Evolutionary conservation across 352 stramenopile genomes (phyloP).

Genomic region (Thraustotheca clavata): DNA sequence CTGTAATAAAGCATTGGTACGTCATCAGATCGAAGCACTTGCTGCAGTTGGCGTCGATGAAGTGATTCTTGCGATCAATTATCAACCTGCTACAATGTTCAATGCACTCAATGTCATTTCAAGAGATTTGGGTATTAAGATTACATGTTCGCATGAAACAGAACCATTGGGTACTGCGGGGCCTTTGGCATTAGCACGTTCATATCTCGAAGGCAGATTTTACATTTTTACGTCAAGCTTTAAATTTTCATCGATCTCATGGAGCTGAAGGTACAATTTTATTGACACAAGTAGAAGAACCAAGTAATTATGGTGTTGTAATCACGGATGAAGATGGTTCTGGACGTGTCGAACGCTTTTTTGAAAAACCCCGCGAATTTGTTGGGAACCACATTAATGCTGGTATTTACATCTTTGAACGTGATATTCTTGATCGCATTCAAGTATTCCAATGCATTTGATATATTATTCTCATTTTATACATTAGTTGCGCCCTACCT

Average conservation of each 20-base stretch:
- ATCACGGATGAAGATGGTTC: constrained; percentile 54
- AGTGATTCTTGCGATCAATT: constrained; percentile 86
- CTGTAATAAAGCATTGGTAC: constrained; percentile 86
- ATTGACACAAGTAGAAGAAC: constrained; percentile 78
- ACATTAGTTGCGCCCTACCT: constrained; percentile 63
- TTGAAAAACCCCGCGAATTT: constrained; percentile 85
- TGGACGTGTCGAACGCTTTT: constrained; percentile 74
- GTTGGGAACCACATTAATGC: constrained; percentile 89
- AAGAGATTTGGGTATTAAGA: constrained; percentile 80
- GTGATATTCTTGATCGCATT: constrained; percentile 80
- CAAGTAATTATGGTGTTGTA: constrained; percentile 86
- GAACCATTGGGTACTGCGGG: constrained; percentile 78
- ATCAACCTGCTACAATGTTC: constrained; percentile 84
- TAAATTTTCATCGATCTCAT: constrained; percentile 73
- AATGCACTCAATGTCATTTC: constrained; percentile 72
- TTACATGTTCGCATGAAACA: constrained; percentile 82
- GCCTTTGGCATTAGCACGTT: constrained; percentile 66
- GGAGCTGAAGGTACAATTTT: constrained; percentile 76
- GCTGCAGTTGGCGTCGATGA: constrained; percentile 80
- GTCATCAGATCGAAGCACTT: constrained; percentile 86
- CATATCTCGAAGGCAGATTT: constrained; percentile 73
- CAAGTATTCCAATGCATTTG: constrained; percentile 25
- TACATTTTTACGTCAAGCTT: constrained; percentile 23
- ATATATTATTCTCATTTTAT: background rate
- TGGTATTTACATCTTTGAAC: constrained; percentile 87